Percentiles rank a stretch among this genome's conserved stretches.
Evolutionary conservation across 441 rosid genomes (phyloP).

Genomic region (Pelargonium cotyledonis): DNA sequence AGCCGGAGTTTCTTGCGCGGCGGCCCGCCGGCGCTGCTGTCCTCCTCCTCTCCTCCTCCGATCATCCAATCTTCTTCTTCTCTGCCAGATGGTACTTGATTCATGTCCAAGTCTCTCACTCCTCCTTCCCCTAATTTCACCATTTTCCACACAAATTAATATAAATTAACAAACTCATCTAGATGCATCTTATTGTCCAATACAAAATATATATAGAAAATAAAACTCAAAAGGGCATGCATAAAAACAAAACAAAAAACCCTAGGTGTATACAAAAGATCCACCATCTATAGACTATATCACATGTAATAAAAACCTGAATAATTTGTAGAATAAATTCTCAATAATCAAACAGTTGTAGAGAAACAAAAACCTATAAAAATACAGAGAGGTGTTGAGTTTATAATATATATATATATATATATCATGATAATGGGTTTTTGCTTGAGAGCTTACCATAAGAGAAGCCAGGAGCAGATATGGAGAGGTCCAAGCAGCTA

Average conservation of each 20-base stretch:
- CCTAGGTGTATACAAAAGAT: too few species aligned
- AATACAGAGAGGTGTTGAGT: background rate
- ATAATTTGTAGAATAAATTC: too few species aligned
- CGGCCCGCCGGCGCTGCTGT: conserved; percentile 36
- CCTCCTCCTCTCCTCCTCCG: conserved; percentile 43
- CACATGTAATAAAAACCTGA: too few species aligned
- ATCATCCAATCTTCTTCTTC: conserved; percentile 36
- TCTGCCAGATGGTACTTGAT: conserved; percentile 41
- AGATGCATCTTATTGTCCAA: too few species aligned
- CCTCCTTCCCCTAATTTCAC: conserved; percentile 17
- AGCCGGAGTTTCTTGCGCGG: conserved; percentile 88
- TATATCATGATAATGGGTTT: background rate
- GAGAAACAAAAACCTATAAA: background rate
- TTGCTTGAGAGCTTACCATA: conserved; percentile 31
- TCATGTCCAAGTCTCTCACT: conserved; percentile 60
- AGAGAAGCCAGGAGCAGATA: conserved; percentile 73
- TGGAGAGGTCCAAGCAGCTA: conserved; percentile 64
- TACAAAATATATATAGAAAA: too few species aligned
- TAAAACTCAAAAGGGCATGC: too few species aligned
- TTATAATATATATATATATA: too few species aligned
- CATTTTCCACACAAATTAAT: too few species aligned
- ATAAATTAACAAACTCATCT: too few species aligned
- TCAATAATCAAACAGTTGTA: too few species aligned
- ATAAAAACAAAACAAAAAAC: background rate
- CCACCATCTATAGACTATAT: too few species aligned